phyloP scores from a whole-genome alignment of 306 rosid genomes.

The Sicyos baderoa region DNA sequence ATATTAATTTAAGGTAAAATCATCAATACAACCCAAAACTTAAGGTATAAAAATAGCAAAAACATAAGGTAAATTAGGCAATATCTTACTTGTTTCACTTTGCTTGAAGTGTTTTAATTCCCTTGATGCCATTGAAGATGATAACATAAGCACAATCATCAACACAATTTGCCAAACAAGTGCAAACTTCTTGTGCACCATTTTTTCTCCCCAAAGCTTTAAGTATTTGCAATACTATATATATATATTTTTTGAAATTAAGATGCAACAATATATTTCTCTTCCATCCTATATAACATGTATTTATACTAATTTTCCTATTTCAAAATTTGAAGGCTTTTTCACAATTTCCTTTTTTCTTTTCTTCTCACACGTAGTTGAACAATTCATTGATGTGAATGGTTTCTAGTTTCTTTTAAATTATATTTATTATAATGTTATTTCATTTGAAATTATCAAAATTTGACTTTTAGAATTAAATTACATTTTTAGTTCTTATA shows the following conservation, averaged over 20 bases:
- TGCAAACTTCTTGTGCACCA: conserved; percentile 10
- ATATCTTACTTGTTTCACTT: not conserved
- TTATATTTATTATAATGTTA: no score
- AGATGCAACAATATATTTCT: not conserved
- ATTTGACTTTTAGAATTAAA: no score
- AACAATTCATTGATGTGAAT: no score
- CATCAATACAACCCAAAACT: no score
- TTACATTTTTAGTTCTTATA: no score
- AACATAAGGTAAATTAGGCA: not conserved
- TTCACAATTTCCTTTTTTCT: no score
- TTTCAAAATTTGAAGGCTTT: no score
- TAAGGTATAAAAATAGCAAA: not conserved
- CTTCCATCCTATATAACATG: not conserved
- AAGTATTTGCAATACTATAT: not conserved
- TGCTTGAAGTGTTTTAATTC: not conserved
- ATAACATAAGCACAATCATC: conserved; percentile 13
- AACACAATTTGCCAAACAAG: not conserved
- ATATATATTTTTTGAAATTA: not conserved
- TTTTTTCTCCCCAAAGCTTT: not conserved
- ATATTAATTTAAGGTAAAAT: no score
- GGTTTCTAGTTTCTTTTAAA: no score
- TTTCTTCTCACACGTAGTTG: no score
- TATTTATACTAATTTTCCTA: not conserved
- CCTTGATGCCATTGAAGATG: conserved; percentile 18
- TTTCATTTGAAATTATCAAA: no score